These are phyloP conservation scores for Trichomonas gallinae DNA, from an alignment of 208 protist species.

Conservation along the genomic window DNA sequence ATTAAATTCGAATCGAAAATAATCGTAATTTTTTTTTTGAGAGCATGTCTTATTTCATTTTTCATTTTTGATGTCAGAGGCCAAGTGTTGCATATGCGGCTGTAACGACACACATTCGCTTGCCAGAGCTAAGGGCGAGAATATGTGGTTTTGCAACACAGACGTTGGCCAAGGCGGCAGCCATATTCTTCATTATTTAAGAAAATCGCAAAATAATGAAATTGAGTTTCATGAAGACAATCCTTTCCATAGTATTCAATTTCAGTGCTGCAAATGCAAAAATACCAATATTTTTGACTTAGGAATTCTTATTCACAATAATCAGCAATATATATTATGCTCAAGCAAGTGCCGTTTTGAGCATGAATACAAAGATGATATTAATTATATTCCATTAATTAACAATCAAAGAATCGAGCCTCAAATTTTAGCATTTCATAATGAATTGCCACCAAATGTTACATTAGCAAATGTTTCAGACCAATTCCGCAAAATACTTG, in stretches of 20 bases:
- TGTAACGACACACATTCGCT: background rate
- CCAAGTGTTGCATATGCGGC: background rate
- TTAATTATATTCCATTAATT: background rate
- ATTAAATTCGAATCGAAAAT: too few species aligned
- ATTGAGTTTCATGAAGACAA: background rate
- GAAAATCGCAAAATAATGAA: background rate
- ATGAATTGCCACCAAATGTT: background rate
- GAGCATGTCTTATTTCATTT: background rate
- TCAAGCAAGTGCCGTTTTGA: background rate
- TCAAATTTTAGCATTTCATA: background rate
- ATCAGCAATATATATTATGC: background rate
- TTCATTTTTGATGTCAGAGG: background rate
- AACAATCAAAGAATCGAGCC: background rate
- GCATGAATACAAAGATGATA: too few species aligned
- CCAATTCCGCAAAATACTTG: background rate
- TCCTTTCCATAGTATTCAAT: background rate
- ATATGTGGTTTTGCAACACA: background rate
- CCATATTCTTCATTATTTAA: background rate
- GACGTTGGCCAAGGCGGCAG: background rate
- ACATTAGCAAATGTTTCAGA: background rate
- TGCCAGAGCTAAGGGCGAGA: background rate
- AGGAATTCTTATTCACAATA: background rate
- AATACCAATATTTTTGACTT: background rate
- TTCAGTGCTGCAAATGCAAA: background rate
- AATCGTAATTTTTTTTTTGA: too few species aligned